phyloP scores from a whole-genome alignment of 1,284 basidiomycete species.

The Puccinia coronata region DNA sequence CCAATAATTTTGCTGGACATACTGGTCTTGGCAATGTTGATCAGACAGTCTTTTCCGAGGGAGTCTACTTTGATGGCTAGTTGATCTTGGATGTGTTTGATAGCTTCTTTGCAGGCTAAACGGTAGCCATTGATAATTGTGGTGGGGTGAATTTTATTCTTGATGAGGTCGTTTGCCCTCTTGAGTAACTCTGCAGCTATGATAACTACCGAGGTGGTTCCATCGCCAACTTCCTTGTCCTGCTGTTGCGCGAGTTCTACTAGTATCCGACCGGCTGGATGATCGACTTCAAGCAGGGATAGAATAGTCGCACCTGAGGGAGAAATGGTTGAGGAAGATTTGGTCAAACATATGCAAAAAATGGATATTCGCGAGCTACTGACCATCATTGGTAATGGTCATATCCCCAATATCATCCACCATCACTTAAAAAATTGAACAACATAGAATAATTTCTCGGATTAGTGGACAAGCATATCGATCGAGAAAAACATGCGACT shows the following conservation, averaged over 20 bases:
- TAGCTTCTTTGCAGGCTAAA: conserved; percentile 94
- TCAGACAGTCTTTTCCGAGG: conserved; percentile 83
- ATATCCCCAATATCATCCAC: conserved; percentile 99
- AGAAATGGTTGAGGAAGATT: background rate
- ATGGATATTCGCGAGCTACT: background rate
- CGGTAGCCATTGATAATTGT: conserved; percentile 99
- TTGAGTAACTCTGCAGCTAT: conserved; percentile 93
- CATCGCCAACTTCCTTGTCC: conserved; percentile 99
- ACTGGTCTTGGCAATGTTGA: conserved; percentile 97
- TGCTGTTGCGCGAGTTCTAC: conserved; percentile 99
- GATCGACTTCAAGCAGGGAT: conserved; percentile 82
- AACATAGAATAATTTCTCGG: background rate
- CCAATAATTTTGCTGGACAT: conserved; percentile 99
- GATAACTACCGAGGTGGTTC: conserved; percentile 97
- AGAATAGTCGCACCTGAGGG: conserved; percentile 80
- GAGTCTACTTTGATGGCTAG: conserved; percentile 91
- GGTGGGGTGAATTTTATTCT: conserved; percentile 97
- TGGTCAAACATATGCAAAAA: background rate
- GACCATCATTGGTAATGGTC: conserved; percentile 94
- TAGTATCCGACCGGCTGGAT: conserved; percentile 90
- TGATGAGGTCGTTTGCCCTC: conserved; percentile 95
- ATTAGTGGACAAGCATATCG: conserved; percentile 24
- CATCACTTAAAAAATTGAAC: conserved; percentile 65
- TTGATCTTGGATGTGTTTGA: conserved; percentile 98
- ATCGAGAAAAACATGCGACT: background rate